Evolutionary conservation across 2,329 filamentous ascomycete species (phyloP).

Genomic region (Spiromastix sp.): DNA sequence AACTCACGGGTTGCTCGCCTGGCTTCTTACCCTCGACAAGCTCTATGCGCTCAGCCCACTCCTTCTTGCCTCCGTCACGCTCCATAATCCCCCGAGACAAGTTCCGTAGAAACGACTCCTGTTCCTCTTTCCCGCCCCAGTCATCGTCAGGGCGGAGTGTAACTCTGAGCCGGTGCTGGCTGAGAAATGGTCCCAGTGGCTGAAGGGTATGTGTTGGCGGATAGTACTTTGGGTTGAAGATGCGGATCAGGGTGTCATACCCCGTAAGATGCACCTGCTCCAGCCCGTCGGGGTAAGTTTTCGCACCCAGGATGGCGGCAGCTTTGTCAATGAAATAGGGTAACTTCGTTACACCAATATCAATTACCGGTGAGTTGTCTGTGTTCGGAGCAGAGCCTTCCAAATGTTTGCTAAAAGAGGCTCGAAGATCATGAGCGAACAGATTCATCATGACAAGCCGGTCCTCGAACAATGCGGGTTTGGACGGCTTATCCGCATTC

Average conservation of each 20-base stretch:
- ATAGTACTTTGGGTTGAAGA: conserved; percentile 41
- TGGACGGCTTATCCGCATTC: conserved; percentile 53
- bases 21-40: conserved; percentile 29
- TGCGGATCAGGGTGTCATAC: conserved; percentile 39
- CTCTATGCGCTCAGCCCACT: conserved; percentile 34
- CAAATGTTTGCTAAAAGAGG: too few species aligned
- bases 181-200: conserved; percentile 32
- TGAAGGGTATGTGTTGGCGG: conserved; percentile 33
- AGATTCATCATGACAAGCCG: conserved; percentile 39
- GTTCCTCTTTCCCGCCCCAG: conserved; percentile 30
- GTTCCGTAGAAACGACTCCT: conserved; percentile 26
- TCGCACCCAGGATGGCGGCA: conserved; percentile 28
- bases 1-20: conserved; percentile 30
- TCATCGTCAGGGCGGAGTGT: conserved; percentile 33
- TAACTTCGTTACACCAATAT: conserved; percentile 38
- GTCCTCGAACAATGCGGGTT: conserved; percentile 39
- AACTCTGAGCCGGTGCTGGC: conserved; percentile 33
- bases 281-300: conserved; percentile 23
- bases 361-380: conserved; percentile 18
- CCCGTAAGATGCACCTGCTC: conserved; percentile 40
- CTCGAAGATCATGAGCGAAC: conserved; percentile 32
- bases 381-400: neutral
- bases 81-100: conserved; percentile 29
- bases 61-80: conserved; percentile 25
- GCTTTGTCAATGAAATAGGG: conserved; percentile 41